Base-by-base conservation (phyloP, 1,139 yeast species). In the Pichia sp. region DNA sequence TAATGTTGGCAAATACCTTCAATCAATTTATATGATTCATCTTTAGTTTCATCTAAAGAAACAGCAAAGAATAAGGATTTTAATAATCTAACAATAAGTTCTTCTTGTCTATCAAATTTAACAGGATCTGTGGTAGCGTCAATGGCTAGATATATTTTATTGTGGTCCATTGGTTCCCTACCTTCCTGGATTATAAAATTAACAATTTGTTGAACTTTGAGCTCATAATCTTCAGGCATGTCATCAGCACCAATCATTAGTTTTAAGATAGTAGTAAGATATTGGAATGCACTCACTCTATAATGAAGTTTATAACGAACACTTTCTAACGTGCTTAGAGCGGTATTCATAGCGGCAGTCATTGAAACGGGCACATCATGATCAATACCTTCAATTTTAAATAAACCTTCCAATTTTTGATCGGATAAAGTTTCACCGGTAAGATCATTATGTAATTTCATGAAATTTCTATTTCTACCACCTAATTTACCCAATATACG, bases 401-500 rank as follows among this genome's bases (percentile, higher is more conserved):
- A 77, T 41, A 77, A 60, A 0, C 91, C 88, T 33, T 76, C 70
- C 8, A 84, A 68, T 46, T 83, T 85, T 53, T 83, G 86, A 47
- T 81, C 80, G 14, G 80, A 62, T 34, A 74, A 76, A 0, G 78
- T 68, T 43, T 73, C 73, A 0, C 78, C 66, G 33, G 70, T 68
- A 51, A 91, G 67, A 41, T 80, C 80, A 37, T 74, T 66, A 35
- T 88, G 86, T 2, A 93, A 85, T 48, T 77, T 78, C 54, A 89
- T 70, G 58, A 86, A 87, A 40, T 83, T 78, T 52, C 96, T 80
- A 55, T 91, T 91, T 59, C 98, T 74, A 2, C 99, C 99, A 29
- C 99, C 99, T 31, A 93, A 68, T 57, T 93, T 93, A 38, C 99
- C 98, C 43, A 93, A 67, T 35, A 93, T 87, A 47, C 98, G 74